Base-by-base conservation (phyloP, 257 asterid genomes). In the Gentiana dahurica region DNA sequence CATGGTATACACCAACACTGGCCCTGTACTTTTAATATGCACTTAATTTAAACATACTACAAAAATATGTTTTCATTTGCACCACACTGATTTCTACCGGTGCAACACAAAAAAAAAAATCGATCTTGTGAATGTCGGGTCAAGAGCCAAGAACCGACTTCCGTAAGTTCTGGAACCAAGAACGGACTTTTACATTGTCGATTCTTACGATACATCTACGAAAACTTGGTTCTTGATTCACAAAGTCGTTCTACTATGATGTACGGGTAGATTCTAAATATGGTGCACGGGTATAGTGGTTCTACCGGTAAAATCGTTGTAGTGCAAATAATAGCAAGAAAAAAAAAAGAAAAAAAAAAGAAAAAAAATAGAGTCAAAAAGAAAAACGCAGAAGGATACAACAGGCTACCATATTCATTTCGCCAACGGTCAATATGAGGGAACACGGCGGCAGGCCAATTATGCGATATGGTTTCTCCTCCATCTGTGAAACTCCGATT, bases 361-460 rank as follows among this genome's bases (percentile, higher is more conserved):
- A 24, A 24, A 24, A 24, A 0, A 24, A 24, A 0, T 0, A 15
- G 24, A 15, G 0, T 24, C 24, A 24, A 0, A 24, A 24, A 24
- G 24, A 24, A 24, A 24, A 0, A 24, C 24, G 24, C 13, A 51
- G 24, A 3, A 12, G 33, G 4, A 51, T 2, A 12, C 48, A 34
- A 15, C 36, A 44, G 44, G 72, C 39, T 66, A 81, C 91, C 91
- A 49, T 72, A 79, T 71, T 75, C 70, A 45, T 71, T 58, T 59
- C 77, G 63, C 95, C 95, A 87, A 37, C 67, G 81, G 50, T 70
- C 65, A 7, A 84, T 73, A 58, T 83, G 82, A 4, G 94, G 84
- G 61, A 81, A 77, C 10, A 75, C 82, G 8, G 10, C 32, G 32
- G 79, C 62, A 32, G 77, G 73, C 85, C 94, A 84, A 51, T 74